Base-by-base conservation (phyloP, 2,329 filamentous ascomycete species). In the Penicillium glabrum region DNA sequence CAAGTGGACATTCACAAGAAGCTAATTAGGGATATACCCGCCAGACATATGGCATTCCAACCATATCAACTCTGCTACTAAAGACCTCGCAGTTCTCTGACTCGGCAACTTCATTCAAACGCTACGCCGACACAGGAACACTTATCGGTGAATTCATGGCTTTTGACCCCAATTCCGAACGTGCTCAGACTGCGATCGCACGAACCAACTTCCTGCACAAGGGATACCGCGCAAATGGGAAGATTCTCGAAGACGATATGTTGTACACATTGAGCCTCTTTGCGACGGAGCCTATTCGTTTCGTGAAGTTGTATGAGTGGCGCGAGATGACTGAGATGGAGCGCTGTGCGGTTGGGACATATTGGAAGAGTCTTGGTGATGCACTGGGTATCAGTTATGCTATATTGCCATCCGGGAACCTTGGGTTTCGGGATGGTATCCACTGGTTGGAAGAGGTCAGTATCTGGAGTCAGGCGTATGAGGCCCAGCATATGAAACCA, bases 311-410 rank as follows among this genome's bases (percentile, higher is more conserved):
- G 16, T 89, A 86, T 64, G 90, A 93, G 68, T 93, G 89, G 89
- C 82, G 90, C 2, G 48, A 76, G 5, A 72, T 90, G 39, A 87
- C 82, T 11, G 83, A 87, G 0, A 79, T 91, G 76, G 90, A 93
- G 70, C 69, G 77, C 5, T 89, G 86, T 58, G 88, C 88, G 0
- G 70, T 87, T 23, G 86, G 83, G 13, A 86, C 83, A 1, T 85
- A 89, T 67, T 91, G 88, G 89, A 89, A 89, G 70, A 79, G 80
- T 55, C 76, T 91, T 8, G 89, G 88, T 4, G 86, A 90, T 63
- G 83, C 85, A 57, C 88, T 92, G 85, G 81, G 79, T 0, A 90
- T 92, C 53, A 73, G 74, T 3, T 83, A 77, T 46, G 69, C 70
- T 0, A 63, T 53, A 1, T 70, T 85, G 9, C 77, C 76, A 1